Evolutionary conservation across 139 green algal genomes (phyloP).

Genomic region (Deuterostichococcus epilithicus): DNA sequence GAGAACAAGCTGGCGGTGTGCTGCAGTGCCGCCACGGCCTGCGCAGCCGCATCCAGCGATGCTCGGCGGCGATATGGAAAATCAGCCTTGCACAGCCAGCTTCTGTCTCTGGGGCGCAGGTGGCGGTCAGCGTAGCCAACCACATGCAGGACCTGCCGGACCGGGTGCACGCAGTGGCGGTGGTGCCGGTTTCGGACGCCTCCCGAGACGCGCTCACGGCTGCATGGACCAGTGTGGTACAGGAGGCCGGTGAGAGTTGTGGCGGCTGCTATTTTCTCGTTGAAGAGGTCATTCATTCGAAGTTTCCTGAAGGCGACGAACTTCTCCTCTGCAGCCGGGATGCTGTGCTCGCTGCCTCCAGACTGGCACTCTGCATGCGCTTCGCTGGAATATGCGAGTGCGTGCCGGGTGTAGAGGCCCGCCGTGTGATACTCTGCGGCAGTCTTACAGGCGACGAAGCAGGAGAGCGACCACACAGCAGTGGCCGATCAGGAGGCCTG

Average conservation of each 20-base stretch:
- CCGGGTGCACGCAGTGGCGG: slow-evolving; percentile 48
- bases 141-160: slow-evolving; percentile 74
- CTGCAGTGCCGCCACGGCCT: not conserved
- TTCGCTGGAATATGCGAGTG: too few relatives aligned
- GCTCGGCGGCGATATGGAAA: not conserved
- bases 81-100: not conserved
- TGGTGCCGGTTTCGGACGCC: slow-evolving; percentile 39
- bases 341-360: too few relatives aligned
- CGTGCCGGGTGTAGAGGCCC: too few relatives aligned
- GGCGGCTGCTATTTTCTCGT: too few relatives aligned
- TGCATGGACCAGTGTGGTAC: slow-evolving; percentile 82
- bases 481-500: too few relatives aligned
- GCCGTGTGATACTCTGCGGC: too few relatives aligned
- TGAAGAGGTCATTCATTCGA: not conserved
- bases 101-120: slow-evolving; percentile 29
- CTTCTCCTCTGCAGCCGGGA: too few relatives aligned
- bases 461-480: too few relatives aligned
- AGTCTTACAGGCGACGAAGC: too few relatives aligned
- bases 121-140: slow-evolving; percentile 59
- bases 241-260: slow-evolving; percentile 49
- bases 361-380: too few relatives aligned
- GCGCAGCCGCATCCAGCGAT: not conserved
- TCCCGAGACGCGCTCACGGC: slow-evolving; percentile 64
- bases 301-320: too few relatives aligned
- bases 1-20: not conserved